Evolutionary conservation across 2,329 filamentous ascomycete species (phyloP), one percentile per base, ranked within the genome.

Genomic region (Penicillium sp.): DNA sequence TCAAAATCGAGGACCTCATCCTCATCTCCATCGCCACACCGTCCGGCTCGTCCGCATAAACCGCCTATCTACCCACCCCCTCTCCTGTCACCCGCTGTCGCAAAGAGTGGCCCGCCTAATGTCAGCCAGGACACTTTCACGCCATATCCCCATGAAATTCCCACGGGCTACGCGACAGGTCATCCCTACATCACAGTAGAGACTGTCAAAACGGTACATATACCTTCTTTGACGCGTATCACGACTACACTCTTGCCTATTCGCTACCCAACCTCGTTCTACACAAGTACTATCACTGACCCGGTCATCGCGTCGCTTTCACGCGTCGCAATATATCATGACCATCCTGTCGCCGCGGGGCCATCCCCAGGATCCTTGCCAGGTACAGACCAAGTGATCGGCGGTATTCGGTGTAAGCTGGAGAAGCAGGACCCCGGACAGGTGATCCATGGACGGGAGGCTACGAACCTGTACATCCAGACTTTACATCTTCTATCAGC

Each of bases 261-360:
- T 55, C 79, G 82, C 52, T 88, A 88, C 66, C 81, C 83, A 3
- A 79, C 82, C 47, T 79, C 77, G 19, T 88, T 87, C 77, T 88
- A 85, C 75, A 80, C 79, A 21, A 83, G 85, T 57, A 85, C 81
- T 42, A 77, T 87, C 68, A 78, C 80, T 2, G 84, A 87, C 55
- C 76, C 79, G 2, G 69, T 81, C 45, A 74, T 78, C 53, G 75
- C 79, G 42, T 78, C 80, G 56, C 71, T 88, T 53, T 85, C 85
- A 9, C 78, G 85, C n/a, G 78, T 86, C 44, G 85, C 84, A 3
- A 65, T 85, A 47, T 87, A 85, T 76, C 79, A 82, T 66, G 78
- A 82, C 59, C 71, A 77, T 55, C 74, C 76, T 19, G 65, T 74
- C 6, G 65, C 67, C 14, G 55, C 69, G 51, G 62, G 65, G 3